These are phyloP conservation scores for Chytriomyces sp. DNA, from an alignment of 192 early-diverging fungal genomes.

Conservation along the genomic window DNA sequence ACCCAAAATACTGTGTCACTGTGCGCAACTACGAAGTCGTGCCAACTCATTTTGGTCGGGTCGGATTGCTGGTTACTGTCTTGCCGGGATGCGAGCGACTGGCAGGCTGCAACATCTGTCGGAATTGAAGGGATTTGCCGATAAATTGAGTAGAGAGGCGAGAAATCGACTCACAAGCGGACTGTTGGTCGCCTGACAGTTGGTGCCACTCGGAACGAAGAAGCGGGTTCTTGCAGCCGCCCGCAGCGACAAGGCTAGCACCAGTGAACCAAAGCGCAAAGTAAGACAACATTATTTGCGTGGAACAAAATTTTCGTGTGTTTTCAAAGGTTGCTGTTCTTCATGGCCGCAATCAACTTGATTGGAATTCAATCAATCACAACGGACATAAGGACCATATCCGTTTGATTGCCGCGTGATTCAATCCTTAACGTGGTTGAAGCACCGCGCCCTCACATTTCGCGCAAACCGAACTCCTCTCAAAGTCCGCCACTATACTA, in stretches of 20 bases:
- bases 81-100: neutral
- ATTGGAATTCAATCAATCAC: no score
- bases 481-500: no score
- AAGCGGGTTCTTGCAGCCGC: slow-evolving; percentile 5
- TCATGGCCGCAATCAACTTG: no score
- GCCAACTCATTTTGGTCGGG: neutral
- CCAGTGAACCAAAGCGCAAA: no score
- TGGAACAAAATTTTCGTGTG: no score
- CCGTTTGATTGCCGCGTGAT: no score
- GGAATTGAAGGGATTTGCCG: neutral
- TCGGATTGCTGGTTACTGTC: neutral
- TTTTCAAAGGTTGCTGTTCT: no score
- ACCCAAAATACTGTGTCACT: neutral
- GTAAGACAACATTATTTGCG: no score
- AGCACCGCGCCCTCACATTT: no score
- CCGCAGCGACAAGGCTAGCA: neutral
- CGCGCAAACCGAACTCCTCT: no score
- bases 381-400: no score
- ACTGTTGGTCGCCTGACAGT: neutral
- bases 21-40: neutral
- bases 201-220: slow-evolving; percentile 17
- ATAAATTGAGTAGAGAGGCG: neutral
- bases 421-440: no score
- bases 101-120: neutral
- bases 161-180: neutral